Evolutionary conservation across 495 filamentous ascomycete species (phyloP).

Genomic region (Viridothelium virens): DNA sequence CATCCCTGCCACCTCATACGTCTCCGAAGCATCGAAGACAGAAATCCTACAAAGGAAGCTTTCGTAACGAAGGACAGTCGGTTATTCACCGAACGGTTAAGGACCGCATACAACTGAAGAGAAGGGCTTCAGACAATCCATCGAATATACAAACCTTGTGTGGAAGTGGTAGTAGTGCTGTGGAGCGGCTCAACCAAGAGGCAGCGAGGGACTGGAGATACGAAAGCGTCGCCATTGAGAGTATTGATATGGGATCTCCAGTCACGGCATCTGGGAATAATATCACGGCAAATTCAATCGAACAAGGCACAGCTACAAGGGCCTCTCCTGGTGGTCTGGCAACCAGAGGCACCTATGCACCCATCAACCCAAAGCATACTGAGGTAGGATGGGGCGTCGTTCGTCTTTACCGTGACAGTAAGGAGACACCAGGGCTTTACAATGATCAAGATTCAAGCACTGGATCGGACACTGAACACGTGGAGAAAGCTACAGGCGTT

Average conservation of each 20-base stretch:
- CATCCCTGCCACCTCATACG: conserved; percentile 33
- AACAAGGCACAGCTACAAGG: conserved; percentile 4
- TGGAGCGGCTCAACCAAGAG: conserved; percentile 20
- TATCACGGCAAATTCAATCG: conserved; percentile 1
- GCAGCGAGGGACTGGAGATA: conserved; percentile 54
- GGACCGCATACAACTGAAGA: background rate
- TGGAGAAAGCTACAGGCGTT: conserved; percentile 17
- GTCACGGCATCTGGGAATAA: background rate
- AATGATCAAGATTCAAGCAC: conserved; percentile 31
- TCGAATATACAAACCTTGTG: background rate
- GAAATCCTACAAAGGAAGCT: conserved; percentile 12
- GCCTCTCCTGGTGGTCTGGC: conserved; percentile 44
- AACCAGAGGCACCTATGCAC: conserved; percentile 72
- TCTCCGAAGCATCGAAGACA: conserved; percentile 15
- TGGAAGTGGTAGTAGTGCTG: background rate
- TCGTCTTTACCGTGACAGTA: conserved; percentile 80
- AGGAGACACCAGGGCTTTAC: conserved; percentile 57
- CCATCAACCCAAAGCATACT: conserved; percentile 64
- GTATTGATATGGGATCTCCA: conserved; percentile 55
- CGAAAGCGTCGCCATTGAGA: conserved; percentile 54
- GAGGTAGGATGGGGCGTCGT: conserved; percentile 90
- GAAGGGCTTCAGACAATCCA: background rate
- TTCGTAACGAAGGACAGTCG: background rate
- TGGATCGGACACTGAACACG: conserved; percentile 18
- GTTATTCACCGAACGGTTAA: background rate